Evolutionary conservation across 352 stramenopile genomes (phyloP).

Genomic region (Halophytophthora batemanensis): DNA sequence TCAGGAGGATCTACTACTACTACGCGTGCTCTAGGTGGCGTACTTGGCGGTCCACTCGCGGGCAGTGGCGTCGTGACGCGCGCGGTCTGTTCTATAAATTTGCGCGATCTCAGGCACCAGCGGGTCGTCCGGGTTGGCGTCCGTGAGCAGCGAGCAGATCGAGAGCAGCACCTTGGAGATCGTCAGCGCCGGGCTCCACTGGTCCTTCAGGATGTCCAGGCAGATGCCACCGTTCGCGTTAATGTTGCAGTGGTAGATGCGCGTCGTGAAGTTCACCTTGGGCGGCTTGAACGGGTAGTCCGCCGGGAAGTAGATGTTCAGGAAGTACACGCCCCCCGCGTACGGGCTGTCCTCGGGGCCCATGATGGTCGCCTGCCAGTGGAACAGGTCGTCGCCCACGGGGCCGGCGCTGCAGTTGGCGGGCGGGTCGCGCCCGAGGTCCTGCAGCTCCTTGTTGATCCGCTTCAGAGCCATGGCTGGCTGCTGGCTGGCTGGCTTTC

Average conservation of each 20-base stretch:
- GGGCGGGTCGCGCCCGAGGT: conserved; percentile 94
- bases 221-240: conserved; percentile 99
- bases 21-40: conserved; percentile 92
- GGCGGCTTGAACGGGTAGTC: conserved; percentile 99
- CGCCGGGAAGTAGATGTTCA: conserved; percentile 99
- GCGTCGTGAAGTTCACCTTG: conserved; percentile 99
- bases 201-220: conserved; percentile 99
- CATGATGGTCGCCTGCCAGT: conserved; percentile 98
- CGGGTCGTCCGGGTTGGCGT: conserved; percentile 99
- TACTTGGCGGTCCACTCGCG: conserved; percentile 98
- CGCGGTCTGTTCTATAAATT: conserved; percentile 94
- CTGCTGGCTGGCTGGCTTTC: no score
- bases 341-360: conserved; percentile 98
- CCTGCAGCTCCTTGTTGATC: conserved; percentile 96
- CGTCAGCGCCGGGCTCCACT: conserved; percentile 99
- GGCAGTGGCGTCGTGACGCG: conserved; percentile 93
- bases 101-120: conserved; percentile 91
- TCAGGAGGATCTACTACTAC: conserved; percentile 32
- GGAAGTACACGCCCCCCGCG: conserved; percentile 97
- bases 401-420: conserved; percentile 98
- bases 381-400: conserved; percentile 98
- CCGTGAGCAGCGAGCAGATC: conserved; percentile 99
- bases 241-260: conserved; percentile 99
- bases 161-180: conserved; percentile 99
- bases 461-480: conserved; percentile 89